Evolutionary conservation across 2,329 filamentous ascomycete species (phyloP).

Genomic region (Epichloe glyceriae): DNA sequence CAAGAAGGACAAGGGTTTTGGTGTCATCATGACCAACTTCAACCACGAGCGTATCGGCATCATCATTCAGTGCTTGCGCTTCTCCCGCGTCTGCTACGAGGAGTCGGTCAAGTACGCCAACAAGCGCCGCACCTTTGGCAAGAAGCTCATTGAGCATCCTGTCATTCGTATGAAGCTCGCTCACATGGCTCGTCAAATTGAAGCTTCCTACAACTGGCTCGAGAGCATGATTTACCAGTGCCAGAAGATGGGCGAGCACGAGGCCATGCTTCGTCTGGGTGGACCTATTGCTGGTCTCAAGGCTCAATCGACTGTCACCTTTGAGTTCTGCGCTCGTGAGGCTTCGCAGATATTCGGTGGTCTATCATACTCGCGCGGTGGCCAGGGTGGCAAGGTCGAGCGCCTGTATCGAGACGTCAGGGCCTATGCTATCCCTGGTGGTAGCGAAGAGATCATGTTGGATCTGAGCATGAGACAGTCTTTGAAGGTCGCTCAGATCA

Average conservation of each 20-base stretch:
- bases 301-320: conserved; percentile 85
- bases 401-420: conserved; percentile 87
- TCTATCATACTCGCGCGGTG: conserved; percentile 79
- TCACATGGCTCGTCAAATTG: conserved; percentile 96
- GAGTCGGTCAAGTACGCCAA: conserved; percentile 93
- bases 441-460: conserved; percentile 96
- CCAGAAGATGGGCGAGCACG: conserved; percentile 80
- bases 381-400: conserved; percentile 93
- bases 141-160: conserved; percentile 90
- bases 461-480: conserved; percentile 90
- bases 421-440: conserved; percentile 92
- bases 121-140: conserved; percentile 94
- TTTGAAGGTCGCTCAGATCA: conserved; percentile 72
- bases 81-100: conserved; percentile 93
- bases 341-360: conserved; percentile 97
- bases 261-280: conserved; percentile 91
- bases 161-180: conserved; percentile 97
- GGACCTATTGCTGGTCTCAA: conserved; percentile 90
- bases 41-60: conserved; percentile 99
- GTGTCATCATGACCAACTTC: conserved; percentile 99
- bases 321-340: conserved; percentile 95
- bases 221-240: conserved; percentile 93
- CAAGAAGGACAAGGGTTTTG: conserved; percentile 97
- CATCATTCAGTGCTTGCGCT: conserved; percentile 92
- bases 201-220: conserved; percentile 93